Evolutionary conservation across 441 rosid genomes (phyloP), one percentile per base, ranked within the genome.

Genomic region (Biscutella laevigata): DNA sequence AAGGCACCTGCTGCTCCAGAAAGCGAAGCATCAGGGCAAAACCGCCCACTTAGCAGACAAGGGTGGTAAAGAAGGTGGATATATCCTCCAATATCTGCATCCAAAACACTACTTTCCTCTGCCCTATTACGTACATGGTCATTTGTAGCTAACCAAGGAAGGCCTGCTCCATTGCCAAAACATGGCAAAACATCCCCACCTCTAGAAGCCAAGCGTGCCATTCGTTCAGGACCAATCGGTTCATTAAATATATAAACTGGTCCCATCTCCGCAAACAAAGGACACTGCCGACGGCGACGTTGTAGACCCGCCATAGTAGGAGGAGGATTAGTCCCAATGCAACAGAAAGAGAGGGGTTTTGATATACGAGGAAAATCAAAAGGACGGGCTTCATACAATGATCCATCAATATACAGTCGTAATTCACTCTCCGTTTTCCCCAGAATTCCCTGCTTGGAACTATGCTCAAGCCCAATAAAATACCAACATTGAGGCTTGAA

Each of bases 401-500:
- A 72, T 60, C 99, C 99, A 68, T 94, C 95, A 75, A 94, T 78
- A 63, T 87, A 89, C 61, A 94, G 72, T 65, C 97, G 81, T 53
- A 94, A 71, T 53, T 89, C 96, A 82, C 95, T 83, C 69, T 87
- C 99, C 22, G 85, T 75, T 67, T 89, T 89, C 54, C 99, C 99
- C 63, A 87, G 64, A 41, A 94, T 68, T 49, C 94, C 96, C 62
- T 80, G 95, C 88, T 72, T 87, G 73, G 72, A 70, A 53, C 71
- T 73, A 77, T 94, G 97, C 78, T 94, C 99, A 37, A 94, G 75
- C 29, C 96, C 97, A 73, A 94, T 73, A 71, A 87, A 89, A 71
- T 89, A 94, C 99, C 99, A 89, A 73, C 96, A 83, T 27, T 94
- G 97, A n/a, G 99, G 95, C 80, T 89, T 87, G 68, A 94, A 94